Base-by-base conservation (phyloP, 2,329 filamentous ascomycete genomes). In the Colletotrichum lentis region DNA sequence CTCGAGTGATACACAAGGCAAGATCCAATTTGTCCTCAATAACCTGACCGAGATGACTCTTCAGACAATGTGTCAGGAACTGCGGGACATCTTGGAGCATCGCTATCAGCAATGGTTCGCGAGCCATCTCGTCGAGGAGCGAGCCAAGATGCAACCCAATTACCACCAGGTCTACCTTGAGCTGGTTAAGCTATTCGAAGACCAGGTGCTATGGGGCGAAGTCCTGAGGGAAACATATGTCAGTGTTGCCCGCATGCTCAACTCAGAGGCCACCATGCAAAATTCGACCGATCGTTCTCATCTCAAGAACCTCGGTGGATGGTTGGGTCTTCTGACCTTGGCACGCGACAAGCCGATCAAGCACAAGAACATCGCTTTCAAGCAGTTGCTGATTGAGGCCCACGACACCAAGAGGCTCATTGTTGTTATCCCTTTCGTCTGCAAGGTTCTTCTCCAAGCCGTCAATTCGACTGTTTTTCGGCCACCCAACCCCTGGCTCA, bases 91-190 rank as follows among this genome's bases (percentile, higher is more conserved):
- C 52, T 81, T 99, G 55, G 89, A 93, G 58, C 88, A 91, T 61
- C 89, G 90, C 72, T 91, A 97, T 77, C 92, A 96, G 74, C 93
- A 96, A 76, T 99, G 96, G 96, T 99, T 99, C 76, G 96, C 96
- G 7, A 90, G 90, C 55, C 97, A 98, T 75, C 84, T 99, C 11
- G 96, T 99, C 3, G 95, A 97, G 75, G 93, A 97, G 77, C 93
- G 96, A 53, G 96, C 95, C 39, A 98, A 97, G 80, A 90, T 97
- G 83, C 95, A 99, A 77, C 94, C 95, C 6, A 99, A 99, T 78
- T 98, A 96, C 75, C 96, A 99, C 73, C 87, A 91, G 68, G 88
- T 99, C 24, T 99, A 99, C 76, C 86, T 98, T 57, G 92, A 97
- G 73, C 86, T 99, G 59, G 86, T 99, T 69, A 91, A 91, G 64